phyloP scores from a whole-genome alignment of 495 filamentous ascomycete species.

The Durotheca rogersii region DNA sequence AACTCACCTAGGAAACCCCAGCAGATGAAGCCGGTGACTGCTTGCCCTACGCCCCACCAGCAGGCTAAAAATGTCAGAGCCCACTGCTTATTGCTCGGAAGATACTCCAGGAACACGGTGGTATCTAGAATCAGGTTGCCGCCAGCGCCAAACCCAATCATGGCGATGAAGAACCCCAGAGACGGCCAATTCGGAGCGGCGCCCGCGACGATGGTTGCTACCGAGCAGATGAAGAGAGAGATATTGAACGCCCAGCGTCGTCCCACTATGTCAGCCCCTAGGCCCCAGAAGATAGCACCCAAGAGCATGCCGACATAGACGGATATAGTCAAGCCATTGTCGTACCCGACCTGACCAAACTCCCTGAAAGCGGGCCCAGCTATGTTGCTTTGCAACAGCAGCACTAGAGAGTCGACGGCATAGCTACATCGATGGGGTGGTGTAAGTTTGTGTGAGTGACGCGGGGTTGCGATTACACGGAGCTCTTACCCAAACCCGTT shows the following conservation, averaged over 20 bases:
- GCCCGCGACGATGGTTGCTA: constrained; percentile 67
- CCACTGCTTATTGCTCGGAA: constrained; percentile 75
- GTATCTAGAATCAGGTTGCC: constrained; percentile 72
- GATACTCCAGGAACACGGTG: constrained; percentile 75
- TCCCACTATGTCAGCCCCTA: constrained; percentile 71
- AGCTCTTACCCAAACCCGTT: constrained; percentile 64
- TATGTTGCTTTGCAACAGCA: constrained; percentile 68
- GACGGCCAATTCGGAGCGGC: constrained; percentile 68
- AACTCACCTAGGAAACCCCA: constrained; percentile 71
- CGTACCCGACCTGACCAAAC: constrained; percentile 54
- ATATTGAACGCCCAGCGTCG: constrained; percentile 76
- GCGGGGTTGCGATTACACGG: constrained; percentile 1
- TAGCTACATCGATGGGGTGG: constrained; percentile 45
- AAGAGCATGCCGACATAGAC: constrained; percentile 68
- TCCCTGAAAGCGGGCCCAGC: constrained; percentile 57
- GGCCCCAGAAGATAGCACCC: constrained; percentile 79
- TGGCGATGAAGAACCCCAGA: constrained; percentile 63
- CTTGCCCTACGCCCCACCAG: constrained; percentile 77
- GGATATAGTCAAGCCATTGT: constrained; percentile 60
- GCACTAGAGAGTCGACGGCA: constrained; percentile 67
- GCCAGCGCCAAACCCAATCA: constrained; percentile 73
- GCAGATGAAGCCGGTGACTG: constrained; percentile 69
- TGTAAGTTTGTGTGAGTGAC: constrained; percentile 1
- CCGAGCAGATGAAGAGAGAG: constrained; percentile 62
- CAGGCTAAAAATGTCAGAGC: constrained; percentile 71